Conservation (phyloP, 805 yeast species). For the Teunomyces atbi region DNA sequence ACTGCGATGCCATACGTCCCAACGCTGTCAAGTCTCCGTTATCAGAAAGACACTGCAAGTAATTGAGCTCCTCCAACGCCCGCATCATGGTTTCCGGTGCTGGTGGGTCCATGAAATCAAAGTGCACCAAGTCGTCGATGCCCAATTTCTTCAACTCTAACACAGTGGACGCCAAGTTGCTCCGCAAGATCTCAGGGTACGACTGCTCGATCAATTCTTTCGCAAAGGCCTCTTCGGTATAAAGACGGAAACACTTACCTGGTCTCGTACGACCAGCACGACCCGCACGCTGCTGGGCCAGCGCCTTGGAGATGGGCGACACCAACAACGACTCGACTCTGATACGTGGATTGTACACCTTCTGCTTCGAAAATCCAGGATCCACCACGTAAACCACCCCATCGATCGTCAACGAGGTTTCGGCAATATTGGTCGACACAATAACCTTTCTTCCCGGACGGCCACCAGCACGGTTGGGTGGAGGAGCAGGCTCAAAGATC, state of each 20-base stretch:
- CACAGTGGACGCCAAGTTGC: conserved; percentile 88
- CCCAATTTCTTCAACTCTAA: conserved; percentile 92
- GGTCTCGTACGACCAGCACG: conserved; percentile 99
- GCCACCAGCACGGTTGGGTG: conserved; percentile 67
- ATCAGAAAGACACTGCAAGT: conserved; percentile 84
- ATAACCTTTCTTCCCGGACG: conserved; percentile 95
- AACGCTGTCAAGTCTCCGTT: conserved; percentile 87
- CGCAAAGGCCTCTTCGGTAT: conserved; percentile 95
- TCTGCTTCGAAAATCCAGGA: conserved; percentile 96
- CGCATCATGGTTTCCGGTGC: conserved; percentile 99
- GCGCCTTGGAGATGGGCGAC: conserved; percentile 94
- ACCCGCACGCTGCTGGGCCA: conserved; percentile 98
- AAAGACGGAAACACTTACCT: conserved; percentile 94
- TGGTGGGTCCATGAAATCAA: conserved; percentile 99
- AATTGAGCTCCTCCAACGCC: conserved; percentile 92
- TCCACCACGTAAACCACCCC: conserved; percentile 97
- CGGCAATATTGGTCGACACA: conserved; percentile 93
- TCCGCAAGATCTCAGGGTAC: conserved; percentile 91
- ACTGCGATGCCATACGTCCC: conserved; percentile 87
- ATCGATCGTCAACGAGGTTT: conserved; percentile 95
- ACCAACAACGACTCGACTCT: conserved; percentile 93
- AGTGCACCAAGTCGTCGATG: conserved; percentile 92
- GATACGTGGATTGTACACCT: conserved; percentile 93
- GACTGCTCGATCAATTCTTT: conserved; percentile 93
- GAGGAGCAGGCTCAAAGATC: conserved; percentile 89